Base-by-base conservation (phyloP, 73 alveolate species). In the Blepharisma stoltei region DNA sequence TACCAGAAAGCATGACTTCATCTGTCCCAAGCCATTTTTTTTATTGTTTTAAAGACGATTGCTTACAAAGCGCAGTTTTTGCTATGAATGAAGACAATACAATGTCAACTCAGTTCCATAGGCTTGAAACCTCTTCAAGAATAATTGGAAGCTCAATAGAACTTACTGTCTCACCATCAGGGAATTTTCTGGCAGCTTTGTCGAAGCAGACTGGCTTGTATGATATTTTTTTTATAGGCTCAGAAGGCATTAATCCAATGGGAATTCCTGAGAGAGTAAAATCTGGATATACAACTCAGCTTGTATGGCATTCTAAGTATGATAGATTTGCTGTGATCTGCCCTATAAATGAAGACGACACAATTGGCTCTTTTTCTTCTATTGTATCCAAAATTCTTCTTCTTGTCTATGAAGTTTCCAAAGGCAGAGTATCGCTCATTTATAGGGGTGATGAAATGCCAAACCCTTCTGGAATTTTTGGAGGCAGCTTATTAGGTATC, bases 321-420 rank as follows among this genome's bases (percentile, higher is more conserved):
- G 73, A 60, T 25, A 14, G 73, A 18, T 60, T 60, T 25, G 73
- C 73, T 1, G 14, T n/a, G 2, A 60, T 60, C 46, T 60, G 73
- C 23, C 73, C 73, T 60, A 14, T 60, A 60, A 60, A 60, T 25
- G 73, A 60, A 60, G 73, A 60, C 46, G 73, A 60, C 2, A 60
- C 73, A 14, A 14, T 47, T 18, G 73, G 73, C 2, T 60, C 73
- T 9, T 60, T 60, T 60, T n/a, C 45, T 18, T 8, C 46, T 18
- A 60, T 14, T 25, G 37, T 18, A 14, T 60, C 18, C 23, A 60
- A 60, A 60, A 60, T 60, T 9, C 46, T 60, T 0, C 45, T 60
- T 14, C 46, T n/a, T 18, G 73, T 60, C 5, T 60, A 60, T 25
- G 73, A 60, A 60, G 46, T 60, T 1, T 14, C 14, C 46, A 60